phyloP scores from a whole-genome alignment of 352 stramenopile species.

The Phytophthora melonis region DNA sequence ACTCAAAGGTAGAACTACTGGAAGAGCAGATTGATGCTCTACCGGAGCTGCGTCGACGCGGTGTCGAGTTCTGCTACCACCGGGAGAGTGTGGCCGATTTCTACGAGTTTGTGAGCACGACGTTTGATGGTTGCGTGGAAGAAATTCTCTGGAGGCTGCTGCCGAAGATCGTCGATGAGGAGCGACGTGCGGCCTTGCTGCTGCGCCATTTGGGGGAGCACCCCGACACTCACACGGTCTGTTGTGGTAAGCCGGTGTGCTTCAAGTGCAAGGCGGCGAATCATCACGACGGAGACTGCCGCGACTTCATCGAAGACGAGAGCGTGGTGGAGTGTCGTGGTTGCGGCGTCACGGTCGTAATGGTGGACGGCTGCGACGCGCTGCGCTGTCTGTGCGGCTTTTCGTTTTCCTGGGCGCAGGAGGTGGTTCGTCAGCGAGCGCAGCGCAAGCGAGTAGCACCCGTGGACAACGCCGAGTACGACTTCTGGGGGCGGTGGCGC shows the following conservation, averaged over 20 bases:
- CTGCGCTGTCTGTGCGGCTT: conserved; percentile 63
- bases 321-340: conserved; percentile 61
- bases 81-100: conserved; percentile 34
- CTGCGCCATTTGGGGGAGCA: conserved; percentile 55
- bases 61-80: conserved; percentile 56
- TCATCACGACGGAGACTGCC: conserved; percentile 59
- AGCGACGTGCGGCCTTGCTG: conserved; percentile 61
- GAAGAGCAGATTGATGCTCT: conserved; percentile 31
- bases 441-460: conserved; percentile 62
- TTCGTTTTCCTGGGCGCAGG: conserved; percentile 59
- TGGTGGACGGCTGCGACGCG: conserved; percentile 68
- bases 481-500: conserved; percentile 46
- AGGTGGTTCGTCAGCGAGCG: conserved; percentile 56
- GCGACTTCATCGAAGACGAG: conserved; percentile 65
- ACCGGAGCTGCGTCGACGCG: conserved; percentile 29
- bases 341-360: conserved; percentile 69
- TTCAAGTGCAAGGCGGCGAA: conserved; percentile 70
- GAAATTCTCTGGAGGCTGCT: conserved; percentile 46
- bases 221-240: conserved; percentile 57
- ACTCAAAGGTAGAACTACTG: conserved; percentile 19
- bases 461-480: conserved; percentile 33
- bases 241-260: conserved; percentile 54
- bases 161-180: conserved; percentile 56
- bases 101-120: conserved; percentile 45
- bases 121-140: conserved; percentile 33